Evolutionary conservation across 1,284 basidiomycete species (phyloP), one percentile per base, ranked within the genome.

Genomic region (Phylloporus sp.): DNA sequence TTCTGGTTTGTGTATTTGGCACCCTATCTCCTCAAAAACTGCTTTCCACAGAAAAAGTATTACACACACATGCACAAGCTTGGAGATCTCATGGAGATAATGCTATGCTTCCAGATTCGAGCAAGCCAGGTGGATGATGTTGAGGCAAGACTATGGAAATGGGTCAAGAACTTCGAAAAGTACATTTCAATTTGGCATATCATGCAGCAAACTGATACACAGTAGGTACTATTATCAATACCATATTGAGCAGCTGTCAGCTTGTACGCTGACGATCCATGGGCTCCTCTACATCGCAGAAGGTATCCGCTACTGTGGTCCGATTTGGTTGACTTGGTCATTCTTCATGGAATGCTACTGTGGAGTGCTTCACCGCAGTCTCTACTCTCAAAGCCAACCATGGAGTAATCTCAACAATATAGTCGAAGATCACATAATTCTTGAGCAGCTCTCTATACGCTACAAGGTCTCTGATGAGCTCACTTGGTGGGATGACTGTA

Each of bases 1-100:
- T 72, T 72, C 2, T 72, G 68, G 65, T 72, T 70, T 7, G 17
- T 72, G 0, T 62, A 72, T 10, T 25, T 72, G 5, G 63, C 65
- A 2, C 71, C 65, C 3, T 47, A 25, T 0, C 47, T 72, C 1
- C 64, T 72, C 0, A 4, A 66, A 12, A 53, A 60, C 23, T 12
- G n/a, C 0, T 71, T 73, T 17, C 15, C 15, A 15, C 15, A 41
- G 17, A 15, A 5, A 41, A 41, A 41, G 17, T 41, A 41, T 41
- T 41, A 41, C 15, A 5, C 3, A 1, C 41, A 41, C 17, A 41
- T 41, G 41, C 17, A 15, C 41, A 17, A 41, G 41, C 41, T 41
- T 5, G 4, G 41, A 41, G 14, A 41, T 17, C 41, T 41, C 14
- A 41, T 41, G 41, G 17, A 41, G 41, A 32, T 32, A 32, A 32